Evolutionary conservation across 2,329 filamentous ascomycete genomes (phyloP).

Genomic region (Ilyonectria robusta): DNA sequence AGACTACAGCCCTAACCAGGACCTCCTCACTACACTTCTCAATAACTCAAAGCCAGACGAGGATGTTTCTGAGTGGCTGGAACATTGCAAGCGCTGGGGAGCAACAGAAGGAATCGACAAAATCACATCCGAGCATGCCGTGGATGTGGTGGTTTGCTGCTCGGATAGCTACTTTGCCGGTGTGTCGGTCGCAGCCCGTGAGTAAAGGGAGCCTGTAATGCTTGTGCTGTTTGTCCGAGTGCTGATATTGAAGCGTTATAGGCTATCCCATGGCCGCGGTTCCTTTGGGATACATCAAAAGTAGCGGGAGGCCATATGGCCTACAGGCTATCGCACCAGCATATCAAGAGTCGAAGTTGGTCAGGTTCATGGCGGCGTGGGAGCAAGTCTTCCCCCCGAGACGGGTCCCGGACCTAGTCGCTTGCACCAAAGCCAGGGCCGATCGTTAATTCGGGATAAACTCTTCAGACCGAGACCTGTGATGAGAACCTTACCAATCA

Average conservation of each 20-base stretch:
- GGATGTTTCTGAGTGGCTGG: background rate
- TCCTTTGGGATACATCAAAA: background rate
- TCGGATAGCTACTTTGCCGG: background rate
- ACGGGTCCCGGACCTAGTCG: background rate
- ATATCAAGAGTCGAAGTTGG: background rate
- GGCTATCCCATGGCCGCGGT: background rate
- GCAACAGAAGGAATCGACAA: slow-evolving; percentile 1
- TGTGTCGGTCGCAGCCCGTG: background rate
- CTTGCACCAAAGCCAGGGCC: background rate
- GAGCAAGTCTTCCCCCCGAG: background rate
- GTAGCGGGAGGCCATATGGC: background rate
- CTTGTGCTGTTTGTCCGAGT: background rate
- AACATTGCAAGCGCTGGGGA: background rate
- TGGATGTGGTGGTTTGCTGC: too few relatives aligned
- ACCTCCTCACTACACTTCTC: background rate
- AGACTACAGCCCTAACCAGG: background rate
- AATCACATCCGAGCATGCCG: too few relatives aligned
- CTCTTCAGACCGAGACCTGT: background rate
- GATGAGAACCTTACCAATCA: too few relatives aligned
- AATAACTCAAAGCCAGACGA: background rate
- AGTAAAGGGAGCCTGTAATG: background rate
- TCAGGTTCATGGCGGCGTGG: background rate
- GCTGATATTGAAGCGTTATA: background rate
- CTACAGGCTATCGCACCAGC: background rate
- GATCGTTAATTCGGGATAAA: background rate